phyloP scores from a whole-genome alignment of 352 stramenopile genomes.

The Phytophthora citrophthora region DNA sequence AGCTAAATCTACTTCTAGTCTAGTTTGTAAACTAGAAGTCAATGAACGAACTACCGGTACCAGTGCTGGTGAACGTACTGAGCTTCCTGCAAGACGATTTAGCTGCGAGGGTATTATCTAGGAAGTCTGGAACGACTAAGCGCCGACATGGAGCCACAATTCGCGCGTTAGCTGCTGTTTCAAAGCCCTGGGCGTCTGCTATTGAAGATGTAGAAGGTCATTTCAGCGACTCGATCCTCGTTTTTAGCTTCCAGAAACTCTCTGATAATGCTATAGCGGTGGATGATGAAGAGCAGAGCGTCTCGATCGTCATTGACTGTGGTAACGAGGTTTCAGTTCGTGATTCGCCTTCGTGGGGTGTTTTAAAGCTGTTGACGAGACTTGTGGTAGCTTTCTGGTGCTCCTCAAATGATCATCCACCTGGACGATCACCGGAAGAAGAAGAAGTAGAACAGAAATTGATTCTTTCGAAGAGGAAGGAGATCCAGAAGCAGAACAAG shows the following conservation, averaged over 20 bases:
- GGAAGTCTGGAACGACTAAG: not conserved
- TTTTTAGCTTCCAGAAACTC: conserved; percentile 19
- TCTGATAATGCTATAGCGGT: not conserved
- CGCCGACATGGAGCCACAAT: not conserved
- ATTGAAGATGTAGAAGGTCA: conserved; percentile 11
- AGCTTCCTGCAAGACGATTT: conserved; percentile 18
- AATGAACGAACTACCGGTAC: not conserved
- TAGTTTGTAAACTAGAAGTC: too few species aligned
- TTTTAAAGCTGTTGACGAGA: conserved; percentile 1
- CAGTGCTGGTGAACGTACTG: conserved; percentile 11
- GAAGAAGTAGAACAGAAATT: not conserved
- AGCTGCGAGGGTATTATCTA: conserved; percentile 1
- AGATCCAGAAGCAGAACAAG: conserved; percentile 3
- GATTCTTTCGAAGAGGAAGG: not conserved
- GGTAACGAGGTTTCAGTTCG: not conserved
- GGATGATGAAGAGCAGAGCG: not conserved
- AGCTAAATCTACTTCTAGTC: too few species aligned
- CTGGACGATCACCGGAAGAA: not conserved
- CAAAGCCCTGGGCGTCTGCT: conserved; percentile 8
- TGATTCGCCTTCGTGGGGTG: conserved; percentile 2
- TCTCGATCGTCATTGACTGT: not conserved
- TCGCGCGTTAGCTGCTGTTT: conserved; percentile 10
- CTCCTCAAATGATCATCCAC: not conserved
- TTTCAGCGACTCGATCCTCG: conserved; percentile 11
- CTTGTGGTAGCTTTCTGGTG: conserved; percentile 12